Evolutionary conservation across 257 asterid species (phyloP).

Genomic region (Petunia secreta): DNA sequence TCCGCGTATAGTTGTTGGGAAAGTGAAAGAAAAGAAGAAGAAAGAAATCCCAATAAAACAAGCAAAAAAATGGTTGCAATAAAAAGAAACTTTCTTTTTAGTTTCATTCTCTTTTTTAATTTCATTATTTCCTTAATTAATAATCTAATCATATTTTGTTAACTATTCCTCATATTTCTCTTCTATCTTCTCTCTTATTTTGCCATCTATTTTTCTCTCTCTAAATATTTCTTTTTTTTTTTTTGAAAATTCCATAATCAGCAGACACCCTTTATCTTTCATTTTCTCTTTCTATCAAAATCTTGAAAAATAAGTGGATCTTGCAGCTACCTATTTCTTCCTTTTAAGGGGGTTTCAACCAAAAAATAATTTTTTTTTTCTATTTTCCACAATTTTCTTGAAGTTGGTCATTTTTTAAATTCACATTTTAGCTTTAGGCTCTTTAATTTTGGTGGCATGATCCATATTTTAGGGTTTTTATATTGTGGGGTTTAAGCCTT

Average conservation of each 20-base stretch:
- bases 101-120: not conserved
- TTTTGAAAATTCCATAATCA: slow-evolving; percentile 22
- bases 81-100: slow-evolving; percentile 2
- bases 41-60: slow-evolving; percentile 17
- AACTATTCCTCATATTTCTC: slow-evolving; percentile 47
- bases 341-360: slow-evolving; percentile 7
- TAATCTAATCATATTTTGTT: slow-evolving; percentile 31
- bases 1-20: slow-evolving; percentile 14
- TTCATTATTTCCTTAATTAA: not conserved
- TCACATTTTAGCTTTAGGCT: slow-evolving; percentile 12
- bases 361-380: not conserved
- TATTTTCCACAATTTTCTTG: not conserved
- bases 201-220: slow-evolving; percentile 34
- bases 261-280: slow-evolving; percentile 31
- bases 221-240: not conserved
- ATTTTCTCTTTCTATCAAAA: not conserved
- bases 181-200: slow-evolving; percentile 40
- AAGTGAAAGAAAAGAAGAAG: not conserved
- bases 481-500: not conserved
- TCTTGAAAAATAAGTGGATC: slow-evolving; percentile 26
- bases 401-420: not conserved
- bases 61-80: slow-evolving; percentile 9
- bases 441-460: slow-evolving; percentile 6
- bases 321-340: slow-evolving; percentile 11
- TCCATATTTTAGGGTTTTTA: slow-evolving; percentile 24